Evolutionary conservation across 495 filamentous ascomycete species (phyloP), one percentile per base, ranked within the genome.

Genomic region (Daldinia childiae): DNA sequence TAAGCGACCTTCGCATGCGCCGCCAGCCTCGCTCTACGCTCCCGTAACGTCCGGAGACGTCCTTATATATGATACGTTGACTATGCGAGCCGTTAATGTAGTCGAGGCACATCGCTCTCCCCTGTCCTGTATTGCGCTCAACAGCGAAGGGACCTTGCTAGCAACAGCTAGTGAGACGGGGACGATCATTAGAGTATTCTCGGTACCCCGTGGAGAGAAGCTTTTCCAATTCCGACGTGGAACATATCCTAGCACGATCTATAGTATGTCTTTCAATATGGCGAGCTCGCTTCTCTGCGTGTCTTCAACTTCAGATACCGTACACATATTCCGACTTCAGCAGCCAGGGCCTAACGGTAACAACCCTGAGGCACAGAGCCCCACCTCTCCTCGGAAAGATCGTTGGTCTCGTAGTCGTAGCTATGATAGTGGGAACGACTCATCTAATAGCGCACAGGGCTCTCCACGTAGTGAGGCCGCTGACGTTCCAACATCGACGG

Each of bases 201-300:
- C 92, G 0, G 86, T 99, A 4, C 96, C 95, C 4, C 86, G 89
- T 62, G 94, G 91, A 5, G 90, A 93, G 71, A 99, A 97, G 77
- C 87, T 99, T 17, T 97, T 91, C 74, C 95, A 99, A 76, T 99
- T 99, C 78, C 89, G 95, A 62, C 87, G 95, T 68, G 95, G 95
- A 27, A 96, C 94, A 9, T 97, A 97, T 79, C 95, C 95, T 0
- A 92, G 93, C 3, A 89, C 91, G 21, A 98, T 99, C 65, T 97
- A 92, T 79, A 96, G 93, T 88, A 98, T 99, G 95, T 95, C 93
- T n/a, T 99, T 98, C 84, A 99, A 99, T 78, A 87, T 93, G 15
- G 94, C 91, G 34, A 96, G 93, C 4, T 95, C 95, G 6, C 86
- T 99, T 2, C 89, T 99, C 38, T 97, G 93, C 74, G 94, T 98